These are phyloP conservation scores for Chlamydomonas eustigma DNA, from an alignment of 139 green algal genomes.

Conservation along the genomic window DNA sequence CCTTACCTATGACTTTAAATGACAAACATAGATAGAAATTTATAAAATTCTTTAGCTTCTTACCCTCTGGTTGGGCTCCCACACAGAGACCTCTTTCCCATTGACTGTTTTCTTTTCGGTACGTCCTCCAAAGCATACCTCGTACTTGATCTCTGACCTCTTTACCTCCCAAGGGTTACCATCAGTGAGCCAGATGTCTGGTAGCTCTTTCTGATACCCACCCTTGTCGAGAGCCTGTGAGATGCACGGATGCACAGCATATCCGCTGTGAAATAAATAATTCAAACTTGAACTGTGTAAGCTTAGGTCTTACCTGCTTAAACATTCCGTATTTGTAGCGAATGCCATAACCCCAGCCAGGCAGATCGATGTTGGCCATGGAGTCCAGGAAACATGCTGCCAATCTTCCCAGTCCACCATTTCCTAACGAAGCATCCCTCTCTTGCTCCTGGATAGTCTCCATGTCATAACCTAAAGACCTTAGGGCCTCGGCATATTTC, in stretches of 20 bases:
- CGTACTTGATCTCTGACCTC: slow-evolving; percentile 37
- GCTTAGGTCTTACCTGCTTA: slow-evolving; percentile 58
- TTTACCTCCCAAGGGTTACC: slow-evolving; percentile 84
- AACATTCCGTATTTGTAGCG: slow-evolving; percentile 99
- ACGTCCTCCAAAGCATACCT: slow-evolving; percentile 50
- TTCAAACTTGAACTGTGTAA: not conserved
- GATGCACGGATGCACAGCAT: not conserved
- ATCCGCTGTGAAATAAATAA: not conserved
- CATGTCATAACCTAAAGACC: slow-evolving; percentile 78
- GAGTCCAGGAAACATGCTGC: slow-evolving; percentile 98
- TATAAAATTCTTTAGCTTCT: no score
- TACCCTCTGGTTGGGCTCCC: slow-evolving; percentile 51
- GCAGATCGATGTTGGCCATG: slow-evolving; percentile 96
- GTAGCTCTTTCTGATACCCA: slow-evolving; percentile 80
- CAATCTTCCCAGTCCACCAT: slow-evolving; percentile 94
- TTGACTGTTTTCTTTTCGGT: slow-evolving; percentile 27
- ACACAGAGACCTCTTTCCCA: slow-evolving; percentile 40
- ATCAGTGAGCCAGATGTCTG: slow-evolving; percentile 94
- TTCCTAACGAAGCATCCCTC: slow-evolving; percentile 86
- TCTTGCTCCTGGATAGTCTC: slow-evolving; percentile 65
- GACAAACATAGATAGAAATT: no score
- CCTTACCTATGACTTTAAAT: no score
- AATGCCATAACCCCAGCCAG: slow-evolving; percentile 98
- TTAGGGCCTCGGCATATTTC: slow-evolving; percentile 78
- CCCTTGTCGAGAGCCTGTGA: slow-evolving; percentile 27